A percentile compares a stretch with the other conserved stretches of the same genome.
Evolutionary conservation across 2,329 filamentous ascomycete species (phyloP).

Genomic region (Ophiostoma australiae): DNA sequence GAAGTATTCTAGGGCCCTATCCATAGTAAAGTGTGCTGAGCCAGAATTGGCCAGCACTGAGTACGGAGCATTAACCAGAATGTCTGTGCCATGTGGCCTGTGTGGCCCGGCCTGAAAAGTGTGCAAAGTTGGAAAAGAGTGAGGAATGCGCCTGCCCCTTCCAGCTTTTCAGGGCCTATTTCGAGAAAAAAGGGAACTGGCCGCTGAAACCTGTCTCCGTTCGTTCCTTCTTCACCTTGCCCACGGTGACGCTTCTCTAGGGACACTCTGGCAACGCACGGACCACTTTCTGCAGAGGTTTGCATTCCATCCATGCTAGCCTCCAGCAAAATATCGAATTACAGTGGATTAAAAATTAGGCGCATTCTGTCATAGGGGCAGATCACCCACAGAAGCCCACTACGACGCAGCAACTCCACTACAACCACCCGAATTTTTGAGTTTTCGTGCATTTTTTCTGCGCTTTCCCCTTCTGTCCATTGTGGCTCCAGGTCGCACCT

Average conservation of each 20-base stretch:
- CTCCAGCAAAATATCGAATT: constrained; percentile 15
- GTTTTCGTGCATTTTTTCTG: constrained; percentile 11
- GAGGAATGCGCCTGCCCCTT: background rate
- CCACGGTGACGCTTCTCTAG: background rate
- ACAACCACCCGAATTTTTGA: constrained; percentile 20
- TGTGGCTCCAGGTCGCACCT: constrained; percentile 14
- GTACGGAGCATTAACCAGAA: background rate
- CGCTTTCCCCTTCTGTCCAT: constrained; percentile 7
- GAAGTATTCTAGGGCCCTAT: background rate
- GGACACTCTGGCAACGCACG: constrained; percentile 14
- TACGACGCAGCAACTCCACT: constrained; percentile 17
- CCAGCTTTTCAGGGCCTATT: background rate
- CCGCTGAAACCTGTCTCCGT: constrained; percentile 12
- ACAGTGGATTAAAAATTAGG: constrained; percentile 4
- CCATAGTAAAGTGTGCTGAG: background rate
- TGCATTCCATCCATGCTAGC: constrained; percentile 18
- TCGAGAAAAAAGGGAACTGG: background rate
- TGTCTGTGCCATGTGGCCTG: background rate
- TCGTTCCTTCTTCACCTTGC: constrained; percentile 16
- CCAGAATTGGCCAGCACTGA: background rate
- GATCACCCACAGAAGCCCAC: constrained; percentile 16
- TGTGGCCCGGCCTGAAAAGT: background rate
- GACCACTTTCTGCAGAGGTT: background rate
- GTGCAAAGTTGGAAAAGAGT: background rate
- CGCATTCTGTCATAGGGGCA: constrained; percentile 2